Conservation (phyloP, 2,329 filamentous ascomycete species). For the Cryphonectria radicalis region DNA sequence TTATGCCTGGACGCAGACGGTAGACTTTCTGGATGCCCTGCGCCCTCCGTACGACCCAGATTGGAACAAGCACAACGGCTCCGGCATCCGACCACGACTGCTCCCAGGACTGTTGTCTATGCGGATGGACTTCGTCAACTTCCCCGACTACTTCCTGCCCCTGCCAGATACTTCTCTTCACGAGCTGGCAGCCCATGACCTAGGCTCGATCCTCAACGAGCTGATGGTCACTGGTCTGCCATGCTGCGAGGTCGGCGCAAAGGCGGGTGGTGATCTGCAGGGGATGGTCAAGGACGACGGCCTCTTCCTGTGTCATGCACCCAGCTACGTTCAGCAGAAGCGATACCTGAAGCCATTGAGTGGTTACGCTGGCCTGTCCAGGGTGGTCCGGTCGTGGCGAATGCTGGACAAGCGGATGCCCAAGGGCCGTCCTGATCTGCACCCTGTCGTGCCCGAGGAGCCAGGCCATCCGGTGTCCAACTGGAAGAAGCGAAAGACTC, state of each 20-base stretch:
- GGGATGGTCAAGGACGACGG: constrained; percentile 59
- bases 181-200: constrained; percentile 56
- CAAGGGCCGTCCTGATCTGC: constrained; percentile 27
- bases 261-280: constrained; percentile 52
- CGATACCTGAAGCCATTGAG: constrained; percentile 45
- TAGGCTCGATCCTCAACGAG: constrained; percentile 58
- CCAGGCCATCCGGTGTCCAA: constrained; percentile 47
- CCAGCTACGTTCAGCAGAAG: constrained; percentile 48
- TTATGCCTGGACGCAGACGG: constrained; percentile 58
- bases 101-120: constrained; percentile 52
- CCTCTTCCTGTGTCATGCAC: constrained; percentile 51
- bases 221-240: constrained; percentile 58
- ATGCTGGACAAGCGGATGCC: constrained; percentile 29
- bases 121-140: constrained; percentile 60
- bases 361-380: constrained; percentile 46
- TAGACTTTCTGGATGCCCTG: constrained; percentile 56
- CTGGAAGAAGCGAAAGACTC: constrained; percentile 48
- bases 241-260: constrained; percentile 52
- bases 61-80: constrained; percentile 36
- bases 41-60: constrained; percentile 54
- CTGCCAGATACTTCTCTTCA: constrained; percentile 54
- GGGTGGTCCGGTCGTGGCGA: constrained; percentile 52
- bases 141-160: constrained; percentile 50
- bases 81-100: constrained; percentile 44
- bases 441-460: constrained; percentile 48